Percentiles rank a stretch among this genome's conserved stretches.
phyloP scores from a whole-genome alignment of 202 grass and related monocot species.

The Saccharum hybrid region DNA sequence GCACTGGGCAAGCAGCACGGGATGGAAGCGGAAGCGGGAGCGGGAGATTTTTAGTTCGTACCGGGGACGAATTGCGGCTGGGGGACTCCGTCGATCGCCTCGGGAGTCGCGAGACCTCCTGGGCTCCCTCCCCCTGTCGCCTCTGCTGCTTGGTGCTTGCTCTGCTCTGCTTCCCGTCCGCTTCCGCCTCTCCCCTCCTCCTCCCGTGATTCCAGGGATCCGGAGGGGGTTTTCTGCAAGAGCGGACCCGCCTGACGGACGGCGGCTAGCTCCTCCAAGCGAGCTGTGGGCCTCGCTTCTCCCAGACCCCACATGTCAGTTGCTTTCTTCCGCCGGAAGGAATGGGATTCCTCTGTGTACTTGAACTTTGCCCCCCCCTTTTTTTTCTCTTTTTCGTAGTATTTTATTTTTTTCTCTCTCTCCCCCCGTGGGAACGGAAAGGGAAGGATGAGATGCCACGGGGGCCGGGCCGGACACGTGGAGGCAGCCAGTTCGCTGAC shows the following conservation, averaged over 20 bases:
- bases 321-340: rapidly evolving
- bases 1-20: neutral
- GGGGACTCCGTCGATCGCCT: neutral
- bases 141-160: neutral
- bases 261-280: rapidly evolving
- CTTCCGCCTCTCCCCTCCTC: neutral
- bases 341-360: slow-evolving; percentile 10
- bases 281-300: rapidly evolving
- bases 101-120: neutral
- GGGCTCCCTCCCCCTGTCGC: neutral
- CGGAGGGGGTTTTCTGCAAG: slow-evolving; percentile 29
- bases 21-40: neutral
- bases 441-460: no score
- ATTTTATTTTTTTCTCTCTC: neutral
- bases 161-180: neutral
- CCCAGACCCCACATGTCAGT: neutral
- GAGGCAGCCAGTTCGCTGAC: neutral
- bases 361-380: no score
- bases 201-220: neutral
- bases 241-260: slow-evolving; percentile 4
- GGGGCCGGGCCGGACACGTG: slow-evolving; percentile 21
- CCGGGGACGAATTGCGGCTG: neutral
- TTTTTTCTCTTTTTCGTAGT: neutral
- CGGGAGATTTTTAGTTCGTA: neutral
- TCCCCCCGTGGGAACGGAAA: neutral